These are phyloP conservation scores for Blastobotrys indianensis DNA, from an alignment of 1,139 yeast genomes.

Conservation along the genomic window DNA sequence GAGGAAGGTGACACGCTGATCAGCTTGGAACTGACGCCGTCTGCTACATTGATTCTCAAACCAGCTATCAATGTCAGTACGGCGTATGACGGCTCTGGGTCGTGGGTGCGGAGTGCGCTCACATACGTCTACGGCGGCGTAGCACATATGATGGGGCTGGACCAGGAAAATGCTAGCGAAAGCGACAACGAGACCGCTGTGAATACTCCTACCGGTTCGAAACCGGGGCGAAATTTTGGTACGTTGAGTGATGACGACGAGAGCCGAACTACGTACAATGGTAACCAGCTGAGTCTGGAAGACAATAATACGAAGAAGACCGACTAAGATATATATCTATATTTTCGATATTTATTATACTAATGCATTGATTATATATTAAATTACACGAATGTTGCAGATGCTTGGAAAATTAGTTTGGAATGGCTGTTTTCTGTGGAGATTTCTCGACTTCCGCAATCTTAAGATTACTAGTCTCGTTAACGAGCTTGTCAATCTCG, in stretches of 20 bases:
- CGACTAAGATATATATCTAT: neutral
- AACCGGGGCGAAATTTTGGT: neutral
- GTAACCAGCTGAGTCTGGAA: constrained; percentile 42
- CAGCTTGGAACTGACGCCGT: constrained; percentile 51
- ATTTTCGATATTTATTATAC: neutral
- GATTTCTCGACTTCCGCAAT: neutral
- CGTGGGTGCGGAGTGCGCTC: constrained; percentile 7
- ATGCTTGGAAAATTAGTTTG: neutral
- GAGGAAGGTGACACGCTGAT: constrained; percentile 49
- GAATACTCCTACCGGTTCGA: neutral
- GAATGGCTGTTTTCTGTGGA: neutral
- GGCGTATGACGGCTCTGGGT: constrained; percentile 25
- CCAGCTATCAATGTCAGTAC: constrained; percentile 37
- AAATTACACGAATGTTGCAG: neutral
- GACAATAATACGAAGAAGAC: constrained; percentile 26
- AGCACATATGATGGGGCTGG: constrained; percentile 13
- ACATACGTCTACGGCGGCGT: constrained; percentile 15
- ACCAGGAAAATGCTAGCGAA: constrained; percentile 6
- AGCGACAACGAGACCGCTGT: neutral
- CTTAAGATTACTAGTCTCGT: constrained; percentile 5
- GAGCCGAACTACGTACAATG: constrained; percentile 42
- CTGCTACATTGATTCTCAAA: constrained; percentile 61
- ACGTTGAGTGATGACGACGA: constrained; percentile 20
- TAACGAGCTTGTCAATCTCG: constrained; percentile 6
- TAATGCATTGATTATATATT: neutral